Base-by-base conservation (phyloP, 2,329 filamentous ascomycete genomes). In the Mollisiaceae sp. region DNA sequence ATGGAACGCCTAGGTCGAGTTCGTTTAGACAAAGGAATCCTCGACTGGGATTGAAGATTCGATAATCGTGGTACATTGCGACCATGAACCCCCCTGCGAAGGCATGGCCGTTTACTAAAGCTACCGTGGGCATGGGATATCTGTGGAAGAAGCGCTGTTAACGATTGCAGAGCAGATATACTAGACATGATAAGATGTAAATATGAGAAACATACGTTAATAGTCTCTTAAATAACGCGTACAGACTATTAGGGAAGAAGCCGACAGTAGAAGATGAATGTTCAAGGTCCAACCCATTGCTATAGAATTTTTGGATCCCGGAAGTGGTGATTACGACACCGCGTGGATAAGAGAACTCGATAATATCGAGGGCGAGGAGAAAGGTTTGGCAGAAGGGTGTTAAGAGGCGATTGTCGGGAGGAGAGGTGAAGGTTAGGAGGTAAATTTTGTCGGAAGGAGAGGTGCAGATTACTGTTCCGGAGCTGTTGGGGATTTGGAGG, bases 21-120 rank as follows among this genome's bases (percentile, higher is more conserved):
- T 95, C 92, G 77, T 94, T 94, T 70, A 95, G 80, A 78, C 92
- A 94, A 45, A 91, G 77, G 78, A 87, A 94, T n/a, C 92, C 92
- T 22, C 85, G 82, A 1, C 82, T 74, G 0, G 89, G 85, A 74
- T 90, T 90, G 80, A 92, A 91, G 70, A 95, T 83, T 35, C 92
- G 86, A 80, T 95, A 95, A 79, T 94, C 91, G 78, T 94, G 91
- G 78, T 91, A 87, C 85, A 93, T 91, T 65, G 91, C 86, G 11
- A 91, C 81, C 89, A 95, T 94, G 67, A 94, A 81, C n/a, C 91
- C 92, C 55, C 87, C 92, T 6, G 92, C 92, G 76, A 93, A 95
- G 62, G 89, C 87, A 77, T 96, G 92, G 24, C 92, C 92, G 72
- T 92, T 93, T 62, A 94, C 75, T 9, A 93, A 81, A n/a, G 91